These are phyloP conservation scores for Aspergillus kassunensis DNA, from an alignment of 495 filamentous ascomycete genomes.

Conservation along the genomic window DNA sequence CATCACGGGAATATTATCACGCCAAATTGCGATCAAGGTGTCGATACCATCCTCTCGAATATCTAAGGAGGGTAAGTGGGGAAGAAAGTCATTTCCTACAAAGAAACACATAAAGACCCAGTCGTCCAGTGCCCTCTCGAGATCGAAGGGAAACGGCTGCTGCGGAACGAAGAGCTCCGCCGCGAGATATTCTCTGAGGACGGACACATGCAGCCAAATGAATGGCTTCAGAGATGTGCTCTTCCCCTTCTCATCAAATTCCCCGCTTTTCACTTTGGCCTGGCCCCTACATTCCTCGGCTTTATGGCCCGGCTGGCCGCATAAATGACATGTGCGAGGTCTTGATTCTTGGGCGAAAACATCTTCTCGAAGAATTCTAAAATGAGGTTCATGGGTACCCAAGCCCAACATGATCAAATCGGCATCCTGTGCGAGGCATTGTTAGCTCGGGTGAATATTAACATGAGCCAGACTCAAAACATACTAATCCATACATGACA, in stretches of 20 bases:
- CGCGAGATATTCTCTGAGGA: slow-evolving; percentile 89
- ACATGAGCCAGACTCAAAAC: slow-evolving; percentile 4
- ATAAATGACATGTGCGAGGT: slow-evolving; percentile 74
- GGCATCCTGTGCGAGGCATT: slow-evolving; percentile 56
- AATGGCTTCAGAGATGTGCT: slow-evolving; percentile 74
- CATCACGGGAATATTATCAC: slow-evolving; percentile 86
- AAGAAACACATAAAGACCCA: slow-evolving; percentile 99
- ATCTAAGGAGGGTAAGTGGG: slow-evolving; percentile 92
- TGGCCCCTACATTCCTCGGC: slow-evolving; percentile 78
- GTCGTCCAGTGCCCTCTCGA: slow-evolving; percentile 96
- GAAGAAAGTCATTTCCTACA: slow-evolving; percentile 98
- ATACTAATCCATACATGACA: slow-evolving; percentile 81
- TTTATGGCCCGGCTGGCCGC: slow-evolving; percentile 86
- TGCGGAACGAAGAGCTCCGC: slow-evolving; percentile 79
- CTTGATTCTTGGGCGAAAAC: slow-evolving; percentile 89
- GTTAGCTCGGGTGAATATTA: slow-evolving; percentile 18
- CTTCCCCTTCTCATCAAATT: slow-evolving; percentile 80
- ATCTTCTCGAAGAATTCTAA: slow-evolving; percentile 94
- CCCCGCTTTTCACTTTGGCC: slow-evolving; percentile 77
- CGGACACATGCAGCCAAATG: slow-evolving; percentile 94
- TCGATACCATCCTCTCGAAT: slow-evolving; percentile 98
- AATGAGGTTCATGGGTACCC: slow-evolving; percentile 95
- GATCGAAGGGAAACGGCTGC: slow-evolving; percentile 76
- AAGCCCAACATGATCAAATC: slow-evolving; percentile 99
- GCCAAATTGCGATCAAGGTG: slow-evolving; percentile 91